Evolutionary conservation across 768 basidiomycete species (phyloP), one percentile per base, ranked within the genome.

Genomic region (Lactarius tabidus): DNA sequence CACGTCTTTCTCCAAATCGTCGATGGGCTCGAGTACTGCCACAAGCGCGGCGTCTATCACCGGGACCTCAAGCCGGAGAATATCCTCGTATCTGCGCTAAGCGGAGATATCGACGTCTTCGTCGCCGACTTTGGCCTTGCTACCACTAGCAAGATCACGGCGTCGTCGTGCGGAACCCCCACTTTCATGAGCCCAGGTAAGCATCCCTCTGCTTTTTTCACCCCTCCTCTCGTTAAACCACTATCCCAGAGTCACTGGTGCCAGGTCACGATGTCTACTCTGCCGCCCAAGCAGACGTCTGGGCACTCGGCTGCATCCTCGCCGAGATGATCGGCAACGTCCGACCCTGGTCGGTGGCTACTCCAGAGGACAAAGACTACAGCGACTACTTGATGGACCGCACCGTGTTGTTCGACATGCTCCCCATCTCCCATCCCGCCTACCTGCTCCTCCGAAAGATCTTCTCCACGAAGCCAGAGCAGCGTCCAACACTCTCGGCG

Each of bases 401-500:
- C 7, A 9, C 48, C 0, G 35, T 45, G 6, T 26, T 68, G 29
- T 31, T 45, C 28, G 53, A 61, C 10, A 2, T 26, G 6, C 64
- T 68, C 10, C 59, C 54, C 17, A 4, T 68, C 4, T 84, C 84
- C 6, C 63, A 72, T 23, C 74, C 74, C 28, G 76, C 79, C 58
- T 78, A 81, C 72, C 70, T 74, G 4, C 76, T 85, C 64, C 77
- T 86, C 62, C 76, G 77, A 56, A 74, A 76, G 48, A 77, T 92
- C 65, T 93, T 95, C 77, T 75, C 78, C 17, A 74, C 87, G 54
- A 84, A 90, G 71, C 86, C 90, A 3, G 64, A 76, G 1, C 70
- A 74, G 26, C 87, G 92, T 28, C 85, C 89, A 58, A 78, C 84
- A 17, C 77, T 95, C 51, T 75, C 78, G 3, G 81, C 86, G 10